Percentiles rank a stretch among this genome's conserved stretches.
phyloP scores from a whole-genome alignment of 1,284 basidiomycete genomes.

The Inonotus hispidus region DNA sequence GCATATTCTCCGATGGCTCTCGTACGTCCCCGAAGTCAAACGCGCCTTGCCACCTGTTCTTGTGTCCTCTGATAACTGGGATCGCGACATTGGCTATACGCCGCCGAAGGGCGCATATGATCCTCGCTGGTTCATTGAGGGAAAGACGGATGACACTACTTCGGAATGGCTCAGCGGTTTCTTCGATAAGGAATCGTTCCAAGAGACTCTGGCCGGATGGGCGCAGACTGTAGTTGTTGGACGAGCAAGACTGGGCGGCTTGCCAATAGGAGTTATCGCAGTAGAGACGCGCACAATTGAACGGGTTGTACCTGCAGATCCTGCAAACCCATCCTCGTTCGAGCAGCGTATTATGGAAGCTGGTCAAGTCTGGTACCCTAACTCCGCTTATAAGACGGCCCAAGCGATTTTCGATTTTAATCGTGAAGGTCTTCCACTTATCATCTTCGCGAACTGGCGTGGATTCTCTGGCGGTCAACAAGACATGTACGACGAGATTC shows the following conservation, averaged over 20 bases:
- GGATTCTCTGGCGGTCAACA: constrained; percentile 99
- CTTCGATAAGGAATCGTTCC: constrained; percentile 96
- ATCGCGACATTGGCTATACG: constrained; percentile 86
- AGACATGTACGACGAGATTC: constrained; percentile 95
- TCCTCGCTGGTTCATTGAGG: constrained; percentile 96
- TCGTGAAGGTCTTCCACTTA: constrained; percentile 92
- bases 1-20: constrained; percentile 92
- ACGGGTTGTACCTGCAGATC: constrained; percentile 95
- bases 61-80: constrained; percentile 75
- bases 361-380: constrained; percentile 99
- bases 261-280: constrained; percentile 97
- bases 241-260: constrained; percentile 93
- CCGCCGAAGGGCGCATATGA: constrained; percentile 96
- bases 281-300: constrained; percentile 98
- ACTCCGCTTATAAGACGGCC: constrained; percentile 99
- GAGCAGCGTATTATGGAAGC: constrained; percentile 99
- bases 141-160: constrained; percentile 81
- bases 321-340: constrained; percentile 96
- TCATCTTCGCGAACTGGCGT: constrained; percentile 99
- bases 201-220: constrained; percentile 94
- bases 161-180: constrained; percentile 82
- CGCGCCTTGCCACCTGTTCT: constrained; percentile 76
- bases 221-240: constrained; percentile 98
- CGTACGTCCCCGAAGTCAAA: constrained; percentile 84
- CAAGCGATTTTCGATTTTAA: constrained; percentile 99